Conservation (phyloP, 139 green algal species). For the Chara braunii region DNA sequence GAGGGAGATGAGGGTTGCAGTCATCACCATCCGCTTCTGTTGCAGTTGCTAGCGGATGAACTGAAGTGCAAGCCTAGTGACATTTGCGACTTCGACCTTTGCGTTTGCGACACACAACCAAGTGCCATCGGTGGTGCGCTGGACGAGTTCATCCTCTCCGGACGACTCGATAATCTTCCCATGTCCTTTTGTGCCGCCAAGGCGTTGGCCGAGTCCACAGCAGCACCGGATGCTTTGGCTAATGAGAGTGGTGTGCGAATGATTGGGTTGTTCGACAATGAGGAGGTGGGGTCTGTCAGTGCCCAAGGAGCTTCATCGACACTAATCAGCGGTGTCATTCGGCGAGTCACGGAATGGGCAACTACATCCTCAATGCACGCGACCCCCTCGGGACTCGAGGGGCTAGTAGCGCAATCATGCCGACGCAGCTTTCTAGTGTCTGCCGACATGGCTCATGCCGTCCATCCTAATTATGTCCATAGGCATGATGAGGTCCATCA, state of each 20-base stretch:
- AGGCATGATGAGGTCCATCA: conserved; percentile 43
- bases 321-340: conserved; percentile 62
- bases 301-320: conserved; percentile 67
- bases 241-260: conserved; percentile 56
- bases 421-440: conserved; percentile 57
- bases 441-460: conserved; percentile 90
- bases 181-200: conserved; percentile 66
- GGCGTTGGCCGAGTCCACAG: conserved; percentile 18
- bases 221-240: neutral
- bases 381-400: neutral
- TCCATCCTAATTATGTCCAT: conserved; percentile 82
- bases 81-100: conserved; percentile 94
- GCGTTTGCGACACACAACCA: conserved; percentile 83
- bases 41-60: conserved; percentile 63
- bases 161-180: conserved; percentile 90
- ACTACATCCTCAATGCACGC: neutral
- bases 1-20: too few species aligned
- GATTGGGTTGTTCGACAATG: conserved; percentile 90
- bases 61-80: conserved; percentile 52
- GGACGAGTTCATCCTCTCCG: conserved; percentile 81
- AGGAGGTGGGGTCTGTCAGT: conserved; percentile 72
- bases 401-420: conserved; percentile 20
- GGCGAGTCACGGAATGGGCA: conserved; percentile 52
- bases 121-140: conserved; percentile 54
- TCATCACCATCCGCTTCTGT: too few species aligned